Evolutionary conservation across 2,329 filamentous ascomycete species (phyloP).

Genomic region (Ophiosphaerella korrae): DNA sequence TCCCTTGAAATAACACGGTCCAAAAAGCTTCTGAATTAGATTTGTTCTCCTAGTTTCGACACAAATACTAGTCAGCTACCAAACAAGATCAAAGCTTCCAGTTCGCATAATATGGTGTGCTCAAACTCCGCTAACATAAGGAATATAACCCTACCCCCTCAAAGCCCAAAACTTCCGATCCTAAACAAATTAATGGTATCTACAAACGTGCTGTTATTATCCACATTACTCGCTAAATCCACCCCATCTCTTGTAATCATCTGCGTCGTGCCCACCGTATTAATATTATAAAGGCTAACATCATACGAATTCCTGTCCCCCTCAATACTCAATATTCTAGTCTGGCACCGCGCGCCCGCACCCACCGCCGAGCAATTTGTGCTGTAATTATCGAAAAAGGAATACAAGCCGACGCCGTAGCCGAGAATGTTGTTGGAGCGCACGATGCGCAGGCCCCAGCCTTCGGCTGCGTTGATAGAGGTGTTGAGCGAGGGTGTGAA

Average conservation of each 20-base stretch:
- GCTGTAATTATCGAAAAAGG: slow-evolving; percentile 69
- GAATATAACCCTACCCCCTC: too few species aligned
- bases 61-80: too few species aligned
- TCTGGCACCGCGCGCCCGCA: slow-evolving; percentile 52
- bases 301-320: slow-evolving; percentile 38
- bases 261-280: slow-evolving; percentile 52
- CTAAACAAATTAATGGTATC: slow-evolving; percentile 43
- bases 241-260: slow-evolving; percentile 54
- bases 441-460: slow-evolving; percentile 69
- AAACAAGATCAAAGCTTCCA: too few species aligned
- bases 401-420: slow-evolving; percentile 70
- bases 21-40: too few species aligned
- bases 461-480: slow-evolving; percentile 46
- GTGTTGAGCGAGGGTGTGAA: slow-evolving; percentile 63
- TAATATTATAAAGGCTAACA: slow-evolving; percentile 55
- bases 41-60: too few species aligned
- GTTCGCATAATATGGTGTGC: too few species aligned
- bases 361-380: slow-evolving; percentile 36
- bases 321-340: slow-evolving; percentile 55
- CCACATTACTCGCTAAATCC: slow-evolving; percentile 50
- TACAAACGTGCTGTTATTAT: slow-evolving; percentile 55
- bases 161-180: slow-evolving; percentile 18
- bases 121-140: too few species aligned
- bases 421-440: slow-evolving; percentile 60
- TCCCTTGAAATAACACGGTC: too few species aligned